Base-by-base conservation (phyloP, 345 rosid species). In the Rhizophora mangle region DNA sequence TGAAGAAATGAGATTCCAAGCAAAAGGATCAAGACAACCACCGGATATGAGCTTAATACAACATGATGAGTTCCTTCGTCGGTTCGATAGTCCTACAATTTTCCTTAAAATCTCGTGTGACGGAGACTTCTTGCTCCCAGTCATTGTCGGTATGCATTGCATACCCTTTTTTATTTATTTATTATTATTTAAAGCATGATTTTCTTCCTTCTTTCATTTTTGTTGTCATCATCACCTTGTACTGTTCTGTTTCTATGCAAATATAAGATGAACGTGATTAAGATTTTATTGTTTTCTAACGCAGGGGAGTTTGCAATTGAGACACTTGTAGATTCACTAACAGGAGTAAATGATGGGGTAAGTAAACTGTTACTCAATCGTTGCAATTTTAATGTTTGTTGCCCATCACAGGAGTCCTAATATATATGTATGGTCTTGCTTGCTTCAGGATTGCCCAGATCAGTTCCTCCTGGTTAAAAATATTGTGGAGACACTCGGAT, bases 51-150 rank as follows among this genome's bases (percentile, higher is more conserved):
- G 79, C 39, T 72, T 88, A 10, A 68, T 87, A 62, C 87, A 85
- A 6, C 82, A 70, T 22, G 82, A 90, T 80, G 77, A 79, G 34
- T 80, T 87, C 77, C 89, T 91, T 29, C 85, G 80, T 29, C 86
- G 84, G 19, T 91, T 88, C 75, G 89, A 79, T 16, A 80, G 72
- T 74, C 98, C 98, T 7, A 88, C 97, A 4, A 86, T 93, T 74
- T 93, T 93, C 78, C 96, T 93, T 65, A 91, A 89, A 80, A 79
- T 93, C 77, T 84, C 89, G 66, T 93, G 96, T 80, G 87, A 88
- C 68, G 96, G 87, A 21, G 96, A 91, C 74, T 93, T 82, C 79
- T 73, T 89, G 80, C 83, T 93, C 27, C 98, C 97, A 6, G 74
- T 93, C 76, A 72, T 82, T 30, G 94, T 84, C 80, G 97, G 88